Evolutionary conservation across 2,329 filamentous ascomycete genomes (phyloP).

Genomic region (Diaporthe sp.): DNA sequence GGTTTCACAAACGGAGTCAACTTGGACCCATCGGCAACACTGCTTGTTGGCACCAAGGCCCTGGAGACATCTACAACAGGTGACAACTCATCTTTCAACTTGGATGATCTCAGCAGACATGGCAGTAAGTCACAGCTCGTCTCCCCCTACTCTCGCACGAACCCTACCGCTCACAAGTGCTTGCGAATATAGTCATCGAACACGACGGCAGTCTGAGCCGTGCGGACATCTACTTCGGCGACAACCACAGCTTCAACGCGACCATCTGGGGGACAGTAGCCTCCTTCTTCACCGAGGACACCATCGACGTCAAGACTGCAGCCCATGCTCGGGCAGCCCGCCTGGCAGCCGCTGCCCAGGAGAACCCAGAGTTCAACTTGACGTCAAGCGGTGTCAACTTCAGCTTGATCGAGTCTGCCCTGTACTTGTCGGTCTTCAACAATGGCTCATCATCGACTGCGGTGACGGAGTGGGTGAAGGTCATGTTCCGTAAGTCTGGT

Average conservation of each 20-base stretch:
- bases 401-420: constrained; percentile 44
- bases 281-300: constrained; percentile 42
- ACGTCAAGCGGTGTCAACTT: constrained; percentile 37
- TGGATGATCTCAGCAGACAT: constrained; percentile 49
- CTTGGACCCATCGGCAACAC: constrained; percentile 24
- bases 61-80: constrained; percentile 48
- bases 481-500: constrained; percentile 43
- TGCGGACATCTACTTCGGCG: constrained; percentile 48
- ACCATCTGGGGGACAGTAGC: constrained; percentile 47
- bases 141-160: not conserved
- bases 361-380: constrained; percentile 48
- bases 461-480: constrained; percentile 43
- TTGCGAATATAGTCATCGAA: constrained; percentile 49
- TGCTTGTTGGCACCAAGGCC: constrained; percentile 18
- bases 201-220: constrained; percentile 52
- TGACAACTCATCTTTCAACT: constrained; percentile 47
- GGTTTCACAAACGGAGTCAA: constrained; percentile 6
- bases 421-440: constrained; percentile 45
- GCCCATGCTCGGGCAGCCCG: constrained; percentile 48
- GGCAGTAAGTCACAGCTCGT: constrained; percentile 36
- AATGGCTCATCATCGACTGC: constrained; percentile 42
- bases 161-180: not conserved
- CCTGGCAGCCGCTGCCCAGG: constrained; percentile 44
- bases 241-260: constrained; percentile 50
- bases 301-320: constrained; percentile 49